phyloP scores from a whole-genome alignment of 2,329 filamentous ascomycete genomes.

The Pestalotiopsis fici region DNA sequence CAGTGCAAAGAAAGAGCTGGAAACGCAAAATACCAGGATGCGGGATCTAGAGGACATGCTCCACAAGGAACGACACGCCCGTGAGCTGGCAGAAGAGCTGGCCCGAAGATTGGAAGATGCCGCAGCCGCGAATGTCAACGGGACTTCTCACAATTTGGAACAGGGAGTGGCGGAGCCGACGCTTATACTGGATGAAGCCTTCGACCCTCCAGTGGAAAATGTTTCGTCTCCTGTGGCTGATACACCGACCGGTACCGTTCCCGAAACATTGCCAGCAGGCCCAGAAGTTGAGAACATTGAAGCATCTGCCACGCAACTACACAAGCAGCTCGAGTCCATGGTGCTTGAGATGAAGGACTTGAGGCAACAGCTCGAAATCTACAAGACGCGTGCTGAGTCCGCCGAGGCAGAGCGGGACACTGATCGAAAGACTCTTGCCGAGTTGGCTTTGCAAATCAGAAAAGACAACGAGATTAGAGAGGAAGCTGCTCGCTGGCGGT shows the following conservation, averaged over 20 bases:
- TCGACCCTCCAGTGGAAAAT: conserved; percentile 43
- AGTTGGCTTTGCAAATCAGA: conserved; percentile 85
- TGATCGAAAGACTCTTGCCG: conserved; percentile 73
- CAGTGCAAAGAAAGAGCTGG: conserved; percentile 82
- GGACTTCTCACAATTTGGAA: conserved; percentile 32
- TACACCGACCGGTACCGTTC: conserved; percentile 13
- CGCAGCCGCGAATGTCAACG: conserved; percentile 40
- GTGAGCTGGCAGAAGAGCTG: conserved; percentile 81
- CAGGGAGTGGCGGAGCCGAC: conserved; percentile 25
- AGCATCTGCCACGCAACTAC: conserved; percentile 48
- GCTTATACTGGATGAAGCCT: conserved; percentile 44
- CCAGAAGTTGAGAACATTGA: conserved; percentile 35
- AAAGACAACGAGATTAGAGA: conserved; percentile 61
- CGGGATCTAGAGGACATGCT: conserved; percentile 80
- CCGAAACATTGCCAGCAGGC: conserved; percentile 18
- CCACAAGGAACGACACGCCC: conserved; percentile 75
- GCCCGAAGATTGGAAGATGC: conserved; percentile 69
- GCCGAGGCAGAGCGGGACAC: conserved; percentile 78
- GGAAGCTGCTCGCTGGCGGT: conserved; percentile 40
- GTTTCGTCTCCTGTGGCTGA: conserved; percentile 19
- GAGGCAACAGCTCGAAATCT: conserved; percentile 77
- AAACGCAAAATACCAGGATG: conserved; percentile 77
- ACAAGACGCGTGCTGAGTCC: conserved; percentile 74
- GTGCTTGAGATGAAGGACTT: conserved; percentile 79
- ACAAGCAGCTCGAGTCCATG: conserved; percentile 75